Percentiles rank a stretch among this genome's conserved stretches.
phyloP scores from a whole-genome alignment of 1,284 basidiomycete species.

The Irpex rosettiformis region DNA sequence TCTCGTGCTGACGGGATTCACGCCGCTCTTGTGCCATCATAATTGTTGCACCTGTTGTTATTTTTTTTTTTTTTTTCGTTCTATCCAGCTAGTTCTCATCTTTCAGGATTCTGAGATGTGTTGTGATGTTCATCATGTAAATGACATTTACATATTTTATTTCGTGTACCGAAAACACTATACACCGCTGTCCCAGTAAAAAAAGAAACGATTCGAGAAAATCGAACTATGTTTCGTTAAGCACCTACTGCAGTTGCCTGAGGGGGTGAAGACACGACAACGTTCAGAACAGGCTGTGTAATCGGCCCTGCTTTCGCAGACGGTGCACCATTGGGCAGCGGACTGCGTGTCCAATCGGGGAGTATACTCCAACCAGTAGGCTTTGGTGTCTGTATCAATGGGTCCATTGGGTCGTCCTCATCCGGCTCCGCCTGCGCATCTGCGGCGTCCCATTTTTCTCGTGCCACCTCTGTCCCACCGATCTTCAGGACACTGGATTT shows the following conservation, averaged over 20 bases:
- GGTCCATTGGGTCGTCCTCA: constrained; percentile 31
- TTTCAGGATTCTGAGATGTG: neutral
- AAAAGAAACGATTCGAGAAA: no score
- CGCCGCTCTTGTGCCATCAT: constrained; percentile 3
- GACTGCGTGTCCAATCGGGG: constrained; percentile 77
- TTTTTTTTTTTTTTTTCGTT: neutral
- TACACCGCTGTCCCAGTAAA: neutral
- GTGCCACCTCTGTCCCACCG: constrained; percentile 73
- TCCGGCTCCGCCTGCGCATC: constrained; percentile 35
- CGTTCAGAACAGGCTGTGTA: constrained; percentile 2
- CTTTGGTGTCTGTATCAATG: constrained; percentile 25
- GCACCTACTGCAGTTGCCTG: constrained; percentile 22
- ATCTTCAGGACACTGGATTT: constrained; percentile 71
- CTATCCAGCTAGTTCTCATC: neutral
- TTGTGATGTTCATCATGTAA: neutral
- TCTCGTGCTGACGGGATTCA: neutral
- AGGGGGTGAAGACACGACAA: constrained; percentile 18
- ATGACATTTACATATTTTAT: neutral
- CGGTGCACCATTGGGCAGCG: constrained; percentile 60
- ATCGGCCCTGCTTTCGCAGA: constrained; percentile 29
- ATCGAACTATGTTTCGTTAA: neutral
- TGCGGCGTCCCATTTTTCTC: constrained; percentile 85
- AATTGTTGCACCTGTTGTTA: neutral
- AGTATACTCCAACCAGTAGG: constrained; percentile 39
- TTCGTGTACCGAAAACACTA: neutral